Evolutionary conservation across 2,329 filamentous ascomycete genomes (phyloP), one percentile per base, ranked within the genome.

Genomic region (Aureobasidium sp.): DNA sequence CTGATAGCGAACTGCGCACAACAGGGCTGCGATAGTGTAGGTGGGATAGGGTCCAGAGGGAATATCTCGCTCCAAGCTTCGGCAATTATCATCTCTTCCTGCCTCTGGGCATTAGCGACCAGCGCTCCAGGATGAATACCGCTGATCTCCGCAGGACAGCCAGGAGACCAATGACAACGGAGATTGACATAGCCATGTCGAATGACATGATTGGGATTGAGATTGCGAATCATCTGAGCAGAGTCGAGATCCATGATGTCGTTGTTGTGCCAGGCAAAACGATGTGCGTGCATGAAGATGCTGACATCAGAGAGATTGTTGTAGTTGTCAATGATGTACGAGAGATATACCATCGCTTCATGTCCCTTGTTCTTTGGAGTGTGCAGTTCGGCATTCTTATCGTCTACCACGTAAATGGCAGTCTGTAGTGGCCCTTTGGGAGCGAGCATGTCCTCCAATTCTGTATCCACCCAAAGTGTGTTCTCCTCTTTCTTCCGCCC

Each of bases 1-100:
- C 80, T 83, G 3, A 87, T 72, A 9, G 84, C 85, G 67, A 87
- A 87, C 66, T 87, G 85, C 2, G 82, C 83, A 68, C 85, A 87
- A 70, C 84, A 87, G 3, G 84, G 81, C 65, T 86, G 83, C 1
- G 82, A 79, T 0, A 87, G 76, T 0, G 84, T 79, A 1, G 68
- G 66, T 0, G 79, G 79, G 1, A 81, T 72, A 12, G 74, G 72
- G 56, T 80, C 77, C 5, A 76, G 66, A 1, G 79, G 79, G 65
- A 81, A 81, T 0, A 82, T 66, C 65, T 80, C 74, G 45, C 71
- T 71, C 79, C 78, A 81, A 0, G 72, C 73, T 42, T 77, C 74
- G 0, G 76, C 77, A 6, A 81, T 65, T 1, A 79, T 63, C 6
- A 73, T 65, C 62, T 80, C 76, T 64, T 81, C 79, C 49, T 75